phyloP scores from a whole-genome alignment of 169 alveolate genomes.

The Plasmodium adleri region DNA sequence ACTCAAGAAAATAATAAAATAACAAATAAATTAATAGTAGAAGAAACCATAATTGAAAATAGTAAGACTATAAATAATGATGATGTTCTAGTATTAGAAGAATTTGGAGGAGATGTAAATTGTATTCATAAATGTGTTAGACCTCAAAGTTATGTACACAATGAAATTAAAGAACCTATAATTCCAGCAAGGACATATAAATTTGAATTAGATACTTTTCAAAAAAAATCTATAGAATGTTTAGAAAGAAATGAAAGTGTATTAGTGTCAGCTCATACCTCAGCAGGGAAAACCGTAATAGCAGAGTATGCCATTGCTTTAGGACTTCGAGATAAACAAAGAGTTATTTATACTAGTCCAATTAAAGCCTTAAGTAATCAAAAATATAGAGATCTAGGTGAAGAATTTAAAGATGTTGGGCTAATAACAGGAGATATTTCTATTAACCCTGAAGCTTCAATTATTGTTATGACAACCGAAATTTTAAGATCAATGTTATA shows the following conservation, averaged over 20 bases:
- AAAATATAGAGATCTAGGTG: constrained; percentile 98
- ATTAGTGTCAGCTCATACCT: constrained; percentile 99
- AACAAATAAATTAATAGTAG: constrained; percentile 8
- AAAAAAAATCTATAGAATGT: constrained; percentile 95
- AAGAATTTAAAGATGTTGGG: constrained; percentile 98
- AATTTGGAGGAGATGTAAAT: constrained; percentile 65
- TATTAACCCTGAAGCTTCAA: constrained; percentile 97
- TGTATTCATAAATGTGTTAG: constrained; percentile 76
- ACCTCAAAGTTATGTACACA: constrained; percentile 73
- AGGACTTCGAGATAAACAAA: constrained; percentile 95
- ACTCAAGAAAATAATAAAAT: not conserved
- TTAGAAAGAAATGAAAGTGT: constrained; percentile 97
- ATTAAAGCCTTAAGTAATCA: constrained; percentile 99
- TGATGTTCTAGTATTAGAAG: constrained; percentile 71
- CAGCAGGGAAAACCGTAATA: constrained; percentile 99
- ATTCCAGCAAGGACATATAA: constrained; percentile 93
- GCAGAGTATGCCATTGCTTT: constrained; percentile 99
- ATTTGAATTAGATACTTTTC: constrained; percentile 96
- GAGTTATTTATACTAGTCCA: constrained; percentile 99
- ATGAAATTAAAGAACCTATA: constrained; percentile 34
- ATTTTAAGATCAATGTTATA: constrained; percentile 98
- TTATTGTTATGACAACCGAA: constrained; percentile 99
- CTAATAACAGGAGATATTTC: constrained; percentile 99
- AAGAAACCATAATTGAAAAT: constrained; percentile 55
- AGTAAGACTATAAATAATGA: constrained; percentile 74